Base-by-base conservation (phyloP, 192 early-diverging fungal genomes). In the Coemansia sp. region DNA sequence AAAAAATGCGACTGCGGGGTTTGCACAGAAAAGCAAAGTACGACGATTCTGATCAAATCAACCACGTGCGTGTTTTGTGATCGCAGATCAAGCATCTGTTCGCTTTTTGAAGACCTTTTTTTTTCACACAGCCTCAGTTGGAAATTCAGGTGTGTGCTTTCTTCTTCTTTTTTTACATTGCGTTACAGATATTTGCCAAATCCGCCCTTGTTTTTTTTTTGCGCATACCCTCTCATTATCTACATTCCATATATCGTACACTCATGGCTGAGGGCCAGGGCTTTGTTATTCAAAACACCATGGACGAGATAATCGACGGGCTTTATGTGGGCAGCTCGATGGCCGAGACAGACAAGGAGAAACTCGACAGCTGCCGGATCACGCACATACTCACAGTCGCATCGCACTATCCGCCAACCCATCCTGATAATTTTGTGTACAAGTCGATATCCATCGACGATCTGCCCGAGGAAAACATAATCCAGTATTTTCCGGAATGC, bases 401-500 rank as follows among this genome's bases (percentile, higher is more conserved):
- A 12, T 56, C 71, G 59, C 66, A 79, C 51, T 78, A 78, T 43
- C 61, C 38, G 57, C 79, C 84, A 6, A 72, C 77, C 20, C 34
- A 79, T 61, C 77, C 82, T 0, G 67, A 78, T 37, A 65, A 82
- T 1, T 88, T 88, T 52, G 58, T 74, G 2, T 90, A 90, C 85
- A 85, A 83, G 61, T 38, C 73, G 38, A 83, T 90, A 41, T 72
- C 76, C 5, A 74, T 93, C 39, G 83, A 88, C 32, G 92, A 93
- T 69, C 61, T 87, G 54, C 79, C 85, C 2, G 84, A 85, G 52
- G 85, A 86, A 59, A 90, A 91, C 73, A 81, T 93, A 5, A 86
- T 92, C 68, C 85, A 91, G 71, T 80, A 91, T 66, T 92, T 93
- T 63, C 81, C 88, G 7, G 87, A 85, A 39, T 87, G 84, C 43